These are phyloP conservation scores for Spinacia oleracea DNA, from an alignment of 179 eudicot species.

Conservation along the genomic window DNA sequence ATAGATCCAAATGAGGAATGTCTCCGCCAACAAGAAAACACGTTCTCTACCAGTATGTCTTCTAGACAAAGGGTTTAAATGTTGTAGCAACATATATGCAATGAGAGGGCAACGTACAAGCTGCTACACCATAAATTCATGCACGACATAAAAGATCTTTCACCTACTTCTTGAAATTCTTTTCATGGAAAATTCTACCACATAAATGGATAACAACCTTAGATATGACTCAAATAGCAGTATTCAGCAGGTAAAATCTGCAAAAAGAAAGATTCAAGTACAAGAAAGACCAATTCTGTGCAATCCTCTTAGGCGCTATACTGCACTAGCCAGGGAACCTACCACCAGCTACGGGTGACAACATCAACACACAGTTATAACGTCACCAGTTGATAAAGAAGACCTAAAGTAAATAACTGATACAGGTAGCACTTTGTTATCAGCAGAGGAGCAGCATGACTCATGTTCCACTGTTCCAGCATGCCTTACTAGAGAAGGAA, in stretches of 20 bases:
- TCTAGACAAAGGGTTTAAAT: not conserved
- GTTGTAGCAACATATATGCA: not conserved
- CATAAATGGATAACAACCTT: not conserved
- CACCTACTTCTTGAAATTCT: not conserved
- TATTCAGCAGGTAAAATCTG: no score
- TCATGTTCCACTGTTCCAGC: not conserved
- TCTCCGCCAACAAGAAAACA: not conserved
- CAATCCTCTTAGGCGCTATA: not conserved
- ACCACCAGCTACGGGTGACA: not conserved
- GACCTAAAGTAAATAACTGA: not conserved
- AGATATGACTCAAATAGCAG: not conserved
- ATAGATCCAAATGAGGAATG: not conserved
- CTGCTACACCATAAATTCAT: not conserved
- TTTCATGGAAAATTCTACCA: not conserved
- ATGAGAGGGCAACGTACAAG: not conserved
- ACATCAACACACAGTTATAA: not conserved
- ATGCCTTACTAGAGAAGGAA: not conserved
- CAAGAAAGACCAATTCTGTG: not conserved
- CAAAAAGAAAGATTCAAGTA: not conserved
- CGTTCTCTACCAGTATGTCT: not conserved
- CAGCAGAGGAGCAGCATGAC: not conserved
- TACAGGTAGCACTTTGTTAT: not conserved
- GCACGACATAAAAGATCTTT: not conserved
- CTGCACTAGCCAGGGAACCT: no score
- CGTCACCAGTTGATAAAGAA: not conserved